Base-by-base conservation (phyloP, 345 rosid genomes). In the Gossypium arboreum region DNA sequence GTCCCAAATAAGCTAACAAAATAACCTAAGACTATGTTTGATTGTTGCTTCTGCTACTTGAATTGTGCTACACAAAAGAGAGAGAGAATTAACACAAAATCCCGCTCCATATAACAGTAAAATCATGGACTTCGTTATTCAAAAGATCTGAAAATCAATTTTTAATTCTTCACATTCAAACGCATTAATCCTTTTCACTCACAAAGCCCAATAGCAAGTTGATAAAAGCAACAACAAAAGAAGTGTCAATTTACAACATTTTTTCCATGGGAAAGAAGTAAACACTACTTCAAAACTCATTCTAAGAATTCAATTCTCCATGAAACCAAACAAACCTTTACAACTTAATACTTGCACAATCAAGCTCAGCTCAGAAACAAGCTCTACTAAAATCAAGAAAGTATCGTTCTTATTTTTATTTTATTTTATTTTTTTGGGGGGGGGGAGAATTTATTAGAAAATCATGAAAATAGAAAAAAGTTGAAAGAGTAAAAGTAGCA, bases 401-500 rank as follows among this genome's bases (percentile, higher is more conserved):
- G 17, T 12, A 34, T 17, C 34, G 16, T 9, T 5, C 41, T 34
- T 5, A 0, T 22, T 41, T 17, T 6, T 44, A 0, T 29, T 0
- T 47, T 8, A 24, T 24, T 1, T 5, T 16, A 17, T 2, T 25
- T 2, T 0, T 2, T 2, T 27, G 0, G 29, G 34, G 34, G 6
- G 39, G 39, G 4, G 2, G 50, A 17, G 12, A 25, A 25, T 24
- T 50, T 13, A 22, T 25, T 41, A 63, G 24, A 41, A 66, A 73
- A 17, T 18, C 4, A 60, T 13, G 15, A 68, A 48, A 24, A 48
- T 5, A 47, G 61, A 27, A 7, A 68, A 68, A 15, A 0, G 58
- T 48, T 48, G 57, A 25, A 48, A 25, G 25, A 16, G 44, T 27
- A 51, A 50, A 27, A 68, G 15, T 3, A 57, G 13, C 61, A 90